Evolutionary conservation across 202 grass and related monocot genomes (phyloP).

Genomic region (Carex arenaria): DNA sequence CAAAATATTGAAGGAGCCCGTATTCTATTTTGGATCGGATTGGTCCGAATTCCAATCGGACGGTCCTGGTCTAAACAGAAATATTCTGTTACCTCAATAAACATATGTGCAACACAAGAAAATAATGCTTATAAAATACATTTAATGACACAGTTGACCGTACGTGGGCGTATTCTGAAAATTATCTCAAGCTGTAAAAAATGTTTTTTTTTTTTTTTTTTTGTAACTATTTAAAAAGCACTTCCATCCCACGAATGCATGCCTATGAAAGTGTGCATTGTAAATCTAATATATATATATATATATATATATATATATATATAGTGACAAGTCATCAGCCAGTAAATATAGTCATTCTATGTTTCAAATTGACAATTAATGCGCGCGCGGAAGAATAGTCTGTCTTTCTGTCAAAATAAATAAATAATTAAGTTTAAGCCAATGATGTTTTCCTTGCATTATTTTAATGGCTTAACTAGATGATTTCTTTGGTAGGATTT

Average conservation of each 20-base stretch:
- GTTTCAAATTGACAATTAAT: constrained; percentile 1
- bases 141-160: too few relatives aligned
- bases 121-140: neutral
- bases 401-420: neutral
- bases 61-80: too few relatives aligned
- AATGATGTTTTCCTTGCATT: neutral
- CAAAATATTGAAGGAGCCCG: too few relatives aligned
- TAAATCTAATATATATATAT: neutral
- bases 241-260: neutral
- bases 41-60: too few relatives aligned
- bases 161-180: too few relatives aligned
- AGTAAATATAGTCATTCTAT: neutral
- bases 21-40: too few relatives aligned
- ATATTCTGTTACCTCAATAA: too few relatives aligned
- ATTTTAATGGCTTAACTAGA: neutral
- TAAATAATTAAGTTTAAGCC: neutral
- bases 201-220: neutral
- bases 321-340: neutral
- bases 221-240: neutral
- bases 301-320: too few relatives aligned
- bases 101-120: neutral
- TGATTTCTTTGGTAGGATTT: neutral
- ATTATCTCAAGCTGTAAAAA: neutral
- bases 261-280: neutral
- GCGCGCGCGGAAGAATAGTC: neutral